Evolutionary conservation across 78 protist species (phyloP).

Genomic region (Dictyostelium discoideum): DNA sequence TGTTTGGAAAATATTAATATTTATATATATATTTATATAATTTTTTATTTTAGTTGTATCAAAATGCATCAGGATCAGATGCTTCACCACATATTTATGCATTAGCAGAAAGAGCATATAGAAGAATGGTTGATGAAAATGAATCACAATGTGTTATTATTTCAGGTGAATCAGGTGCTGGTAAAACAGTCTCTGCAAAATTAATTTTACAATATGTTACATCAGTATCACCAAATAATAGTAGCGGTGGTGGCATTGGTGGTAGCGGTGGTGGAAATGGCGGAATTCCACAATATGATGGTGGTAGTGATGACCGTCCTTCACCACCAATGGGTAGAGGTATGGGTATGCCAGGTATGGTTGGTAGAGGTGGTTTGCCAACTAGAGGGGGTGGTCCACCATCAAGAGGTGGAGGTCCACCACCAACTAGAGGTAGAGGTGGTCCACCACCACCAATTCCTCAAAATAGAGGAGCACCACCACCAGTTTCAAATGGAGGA

Average conservation of each 20-base stretch:
- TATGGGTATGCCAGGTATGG: slow-evolving; percentile 23
- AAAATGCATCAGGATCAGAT: slow-evolving; percentile 64
- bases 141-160: slow-evolving; percentile 83
- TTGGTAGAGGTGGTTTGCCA: slow-evolving; percentile 35
- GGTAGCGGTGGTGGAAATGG: background rate
- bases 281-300: slow-evolving; percentile 61
- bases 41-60: slow-evolving; percentile 37
- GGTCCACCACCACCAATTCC: slow-evolving; percentile 52
- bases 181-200: slow-evolving; percentile 96
- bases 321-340: slow-evolving; percentile 59
- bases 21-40: no score
- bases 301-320: slow-evolving; percentile 46
- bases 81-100: slow-evolving; percentile 92
- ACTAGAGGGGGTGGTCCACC: slow-evolving; percentile 23
- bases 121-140: slow-evolving; percentile 84
- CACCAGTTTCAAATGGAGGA: slow-evolving; percentile 14
- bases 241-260: slow-evolving; percentile 23
- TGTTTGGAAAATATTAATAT: no score
- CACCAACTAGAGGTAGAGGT: slow-evolving; percentile 27
- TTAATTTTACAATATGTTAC: slow-evolving; percentile 93
- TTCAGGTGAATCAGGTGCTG: slow-evolving; percentile 83
- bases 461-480: slow-evolving; percentile 17
- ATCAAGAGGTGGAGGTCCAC: slow-evolving; percentile 30
- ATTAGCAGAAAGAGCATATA: slow-evolving; percentile 90
- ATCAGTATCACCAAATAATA: slow-evolving; percentile 86